phyloP scores from a whole-genome alignment of 2,329 filamentous ascomycete genomes.

The Aspergillus phoenicis region DNA sequence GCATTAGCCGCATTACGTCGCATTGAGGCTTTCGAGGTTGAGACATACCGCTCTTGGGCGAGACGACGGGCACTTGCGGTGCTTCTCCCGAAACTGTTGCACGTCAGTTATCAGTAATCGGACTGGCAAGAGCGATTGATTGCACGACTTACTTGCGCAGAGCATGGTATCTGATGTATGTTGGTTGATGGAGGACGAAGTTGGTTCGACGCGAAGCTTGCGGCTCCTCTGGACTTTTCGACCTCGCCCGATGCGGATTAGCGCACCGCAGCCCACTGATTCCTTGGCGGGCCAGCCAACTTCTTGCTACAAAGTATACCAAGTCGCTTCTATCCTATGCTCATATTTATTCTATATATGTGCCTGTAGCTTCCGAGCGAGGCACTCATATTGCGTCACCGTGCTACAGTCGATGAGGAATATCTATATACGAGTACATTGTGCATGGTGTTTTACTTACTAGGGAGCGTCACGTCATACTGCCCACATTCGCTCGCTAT shows the following conservation, averaged over 20 bases:
- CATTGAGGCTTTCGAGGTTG: constrained; percentile 19
- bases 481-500: background rate
- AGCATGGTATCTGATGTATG: constrained; percentile 52
- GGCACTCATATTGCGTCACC: background rate
- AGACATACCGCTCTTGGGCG: constrained; percentile 82
- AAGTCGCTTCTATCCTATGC: background rate
- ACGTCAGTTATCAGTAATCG: constrained; percentile 22
- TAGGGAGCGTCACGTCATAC: background rate
- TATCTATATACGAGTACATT: background rate
- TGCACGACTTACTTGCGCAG: constrained; percentile 62
- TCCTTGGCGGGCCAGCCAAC: constrained; percentile 21
- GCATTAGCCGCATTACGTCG: constrained; percentile 32
- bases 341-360: background rate
- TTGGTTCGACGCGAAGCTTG: constrained; percentile 34
- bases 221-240: constrained; percentile 43
- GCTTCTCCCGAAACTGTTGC: constrained; percentile 87
- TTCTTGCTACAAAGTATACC: background rate
- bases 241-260: constrained; percentile 38
- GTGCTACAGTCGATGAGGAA: background rate
- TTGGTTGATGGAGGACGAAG: constrained; percentile 26
- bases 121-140: constrained; percentile 14
- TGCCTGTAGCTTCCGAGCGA: background rate
- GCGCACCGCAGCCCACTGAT: constrained; percentile 24
- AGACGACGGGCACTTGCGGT: constrained; percentile 91
- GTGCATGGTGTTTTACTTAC: background rate